These are phyloP conservation scores for Picochlorum sp. DNA, from an alignment of 139 green algal genomes.

Conservation along the genomic window DNA sequence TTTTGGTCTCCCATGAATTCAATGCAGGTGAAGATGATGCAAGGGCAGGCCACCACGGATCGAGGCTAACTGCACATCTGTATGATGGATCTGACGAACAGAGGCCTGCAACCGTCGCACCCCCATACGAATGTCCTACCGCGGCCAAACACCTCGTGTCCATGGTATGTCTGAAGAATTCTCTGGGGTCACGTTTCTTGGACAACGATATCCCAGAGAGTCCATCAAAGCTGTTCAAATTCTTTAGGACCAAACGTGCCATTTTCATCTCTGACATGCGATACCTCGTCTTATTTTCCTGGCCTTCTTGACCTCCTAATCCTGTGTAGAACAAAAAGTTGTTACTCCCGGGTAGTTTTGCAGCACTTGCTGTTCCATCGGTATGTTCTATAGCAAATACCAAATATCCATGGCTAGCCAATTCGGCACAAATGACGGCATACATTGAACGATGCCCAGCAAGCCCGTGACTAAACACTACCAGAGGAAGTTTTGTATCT, in stretches of 20 bases:
- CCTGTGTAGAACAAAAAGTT: slow-evolving; percentile 14
- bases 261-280: slow-evolving; percentile 25
- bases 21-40: slow-evolving; percentile 13
- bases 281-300: slow-evolving; percentile 16
- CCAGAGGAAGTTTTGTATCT: slow-evolving; percentile 20
- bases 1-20: slow-evolving; percentile 14
- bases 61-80: slow-evolving; percentile 32
- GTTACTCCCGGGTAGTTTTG: slow-evolving; percentile 22
- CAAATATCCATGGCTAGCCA: slow-evolving; percentile 49
- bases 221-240: neutral
- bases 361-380: slow-evolving; percentile 39
- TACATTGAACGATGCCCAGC: slow-evolving; percentile 52
- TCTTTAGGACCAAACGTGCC: neutral
- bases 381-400: slow-evolving; percentile 61
- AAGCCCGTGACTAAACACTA: slow-evolving; percentile 47
- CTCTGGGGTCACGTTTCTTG: neutral
- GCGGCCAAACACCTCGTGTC: slow-evolving; percentile 35
- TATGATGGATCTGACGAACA: slow-evolving; percentile 30
- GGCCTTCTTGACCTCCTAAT: slow-evolving; percentile 11
- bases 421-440: slow-evolving; percentile 45
- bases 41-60: slow-evolving; percentile 53
- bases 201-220: slow-evolving; percentile 10
- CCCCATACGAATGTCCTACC: slow-evolving; percentile 47
- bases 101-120: slow-evolving; percentile 42
- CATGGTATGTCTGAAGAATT: slow-evolving; percentile 29